Evolutionary conservation across 2,329 filamentous ascomycete species (phyloP).

Genomic region (Didymellaceae sp.): DNA sequence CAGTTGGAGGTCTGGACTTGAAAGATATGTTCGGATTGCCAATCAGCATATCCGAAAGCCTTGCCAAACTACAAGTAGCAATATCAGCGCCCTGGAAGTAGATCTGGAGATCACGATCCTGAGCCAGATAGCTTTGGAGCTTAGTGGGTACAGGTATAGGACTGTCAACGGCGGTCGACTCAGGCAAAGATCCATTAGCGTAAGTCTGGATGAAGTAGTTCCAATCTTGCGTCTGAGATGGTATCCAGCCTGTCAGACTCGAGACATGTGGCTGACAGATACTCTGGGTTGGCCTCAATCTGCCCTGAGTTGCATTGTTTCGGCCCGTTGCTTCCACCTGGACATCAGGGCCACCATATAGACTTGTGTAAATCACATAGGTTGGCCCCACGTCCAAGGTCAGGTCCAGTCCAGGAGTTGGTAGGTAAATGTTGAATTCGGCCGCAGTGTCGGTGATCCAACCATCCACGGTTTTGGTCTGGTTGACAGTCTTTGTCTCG

Average conservation of each 20-base stretch:
- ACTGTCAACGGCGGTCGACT: background rate
- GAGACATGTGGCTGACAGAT: slow-evolving; percentile 20
- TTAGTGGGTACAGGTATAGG: slow-evolving; percentile 30
- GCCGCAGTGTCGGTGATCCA: slow-evolving; percentile 32
- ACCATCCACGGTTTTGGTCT: slow-evolving; percentile 33
- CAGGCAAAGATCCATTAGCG: slow-evolving; percentile 8
- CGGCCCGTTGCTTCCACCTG: slow-evolving; percentile 1
- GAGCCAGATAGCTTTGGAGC: slow-evolving; percentile 32
- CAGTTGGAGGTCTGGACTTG: slow-evolving; percentile 1
- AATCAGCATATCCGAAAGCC: background rate
- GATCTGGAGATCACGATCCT: slow-evolving; percentile 23
- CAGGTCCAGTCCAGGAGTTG: slow-evolving; percentile 22
- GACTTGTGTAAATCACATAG: slow-evolving; percentile 39
- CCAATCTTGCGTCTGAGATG: slow-evolving; percentile 34
- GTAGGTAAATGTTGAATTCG: slow-evolving; percentile 27
- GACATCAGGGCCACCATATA: slow-evolving; percentile 35
- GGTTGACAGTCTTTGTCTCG: slow-evolving; percentile 30
- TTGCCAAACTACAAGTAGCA: slow-evolving; percentile 32
- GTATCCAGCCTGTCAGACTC: slow-evolving; percentile 23
- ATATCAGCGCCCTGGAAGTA: slow-evolving; percentile 39
- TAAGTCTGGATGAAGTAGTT: slow-evolving; percentile 35
- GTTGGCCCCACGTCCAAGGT: slow-evolving; percentile 36
- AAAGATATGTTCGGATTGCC: slow-evolving; percentile 7
- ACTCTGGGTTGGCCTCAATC: slow-evolving; percentile 1
- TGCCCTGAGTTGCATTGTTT: slow-evolving; percentile 5